These are phyloP conservation scores for Termitomyces bulborhizus DNA, from an alignment of 768 basidiomycete species.

Conservation along the genomic window DNA sequence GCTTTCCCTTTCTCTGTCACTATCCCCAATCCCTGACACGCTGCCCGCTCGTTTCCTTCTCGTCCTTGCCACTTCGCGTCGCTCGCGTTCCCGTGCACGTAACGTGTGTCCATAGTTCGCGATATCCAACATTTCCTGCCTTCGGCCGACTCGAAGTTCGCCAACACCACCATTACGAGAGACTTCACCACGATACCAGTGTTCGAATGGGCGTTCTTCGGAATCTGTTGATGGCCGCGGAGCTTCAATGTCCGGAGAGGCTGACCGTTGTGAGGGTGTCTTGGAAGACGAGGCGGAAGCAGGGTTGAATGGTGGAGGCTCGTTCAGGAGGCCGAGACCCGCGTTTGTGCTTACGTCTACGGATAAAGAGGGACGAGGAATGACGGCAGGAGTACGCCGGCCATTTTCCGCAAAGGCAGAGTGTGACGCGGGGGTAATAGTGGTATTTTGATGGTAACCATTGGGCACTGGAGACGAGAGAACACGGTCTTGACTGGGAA, in stretches of 20 bases:
- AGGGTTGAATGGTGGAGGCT: conserved; percentile 55
- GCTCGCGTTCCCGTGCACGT: conserved; percentile 18
- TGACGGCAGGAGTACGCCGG: conserved; percentile 1
- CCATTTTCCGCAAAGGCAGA: conserved; percentile 3
- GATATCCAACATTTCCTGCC: conserved; percentile 83
- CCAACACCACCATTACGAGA: conserved; percentile 87
- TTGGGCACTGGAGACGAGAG: conserved; percentile 12
- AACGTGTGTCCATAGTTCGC: conserved; percentile 76
- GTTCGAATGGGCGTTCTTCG: conserved; percentile 79
- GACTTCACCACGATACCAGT: conserved; percentile 87
- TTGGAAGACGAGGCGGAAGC: conserved; percentile 41
- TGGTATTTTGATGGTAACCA: conserved; percentile 16
- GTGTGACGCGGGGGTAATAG: background rate
- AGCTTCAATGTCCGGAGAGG: conserved; percentile 29
- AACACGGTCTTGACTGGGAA: conserved; percentile 13
- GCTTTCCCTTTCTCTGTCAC: conserved; percentile 53
- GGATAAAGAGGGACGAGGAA: background rate
- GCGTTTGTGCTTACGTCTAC: conserved; percentile 10
- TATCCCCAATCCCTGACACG: conserved; percentile 38
- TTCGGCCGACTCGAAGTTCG: conserved; percentile 66
- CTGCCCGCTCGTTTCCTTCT: conserved; percentile 63
- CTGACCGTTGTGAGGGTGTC: conserved; percentile 26
- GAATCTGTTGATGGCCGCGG: conserved; percentile 64
- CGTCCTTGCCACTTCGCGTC: conserved; percentile 18
- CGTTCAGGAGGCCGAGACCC: conserved; percentile 48